These are phyloP conservation scores for Trichophyton schoenleinii DNA, from an alignment of 2,329 filamentous ascomycete species.

Conservation along the genomic window DNA sequence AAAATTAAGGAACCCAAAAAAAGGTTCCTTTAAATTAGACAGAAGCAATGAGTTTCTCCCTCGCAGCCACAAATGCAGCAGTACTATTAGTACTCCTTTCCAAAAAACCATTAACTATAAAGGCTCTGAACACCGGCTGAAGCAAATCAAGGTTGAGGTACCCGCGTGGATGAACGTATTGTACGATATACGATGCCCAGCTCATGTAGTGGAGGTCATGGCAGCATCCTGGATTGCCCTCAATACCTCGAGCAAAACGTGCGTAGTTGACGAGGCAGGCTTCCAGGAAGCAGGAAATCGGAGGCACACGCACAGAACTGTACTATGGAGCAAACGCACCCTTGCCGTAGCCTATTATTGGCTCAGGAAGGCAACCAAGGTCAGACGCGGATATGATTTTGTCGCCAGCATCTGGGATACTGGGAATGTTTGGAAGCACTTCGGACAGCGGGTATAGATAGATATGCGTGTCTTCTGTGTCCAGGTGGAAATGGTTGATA, in stretches of 20 bases:
- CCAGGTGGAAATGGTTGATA: not conserved
- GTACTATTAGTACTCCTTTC: no score
- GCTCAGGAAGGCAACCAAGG: slow-evolving; percentile 3
- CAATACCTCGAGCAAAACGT: not conserved
- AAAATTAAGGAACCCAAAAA: no score
- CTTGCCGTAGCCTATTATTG: not conserved
- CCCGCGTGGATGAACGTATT: slow-evolving; percentile 9
- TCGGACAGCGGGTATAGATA: slow-evolving; percentile 8
- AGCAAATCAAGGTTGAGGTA: no score
- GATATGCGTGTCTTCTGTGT: slow-evolving; percentile 6
- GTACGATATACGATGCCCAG: slow-evolving; percentile 9
- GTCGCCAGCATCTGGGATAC: not conserved
- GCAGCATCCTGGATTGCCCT: not conserved
- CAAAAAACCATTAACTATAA: no score
- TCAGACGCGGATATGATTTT: slow-evolving; percentile 11
- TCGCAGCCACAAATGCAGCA: no score
- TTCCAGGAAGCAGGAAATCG: slow-evolving; percentile 8
- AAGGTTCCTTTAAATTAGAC: no score
- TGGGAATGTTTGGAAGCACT: slow-evolving; percentile 10
- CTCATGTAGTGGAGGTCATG: slow-evolving; percentile 7
- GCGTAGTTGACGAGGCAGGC: slow-evolving; percentile 10
- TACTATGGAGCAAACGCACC: slow-evolving; percentile 9
- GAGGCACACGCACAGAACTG: slow-evolving; percentile 9
- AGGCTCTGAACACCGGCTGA: no score
- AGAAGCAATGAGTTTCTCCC: no score